Evolutionary conservation across 2,329 filamentous ascomycete genomes (phyloP), one percentile per base, ranked within the genome.

Genomic region (Ambrosiella beaveri): DNA sequence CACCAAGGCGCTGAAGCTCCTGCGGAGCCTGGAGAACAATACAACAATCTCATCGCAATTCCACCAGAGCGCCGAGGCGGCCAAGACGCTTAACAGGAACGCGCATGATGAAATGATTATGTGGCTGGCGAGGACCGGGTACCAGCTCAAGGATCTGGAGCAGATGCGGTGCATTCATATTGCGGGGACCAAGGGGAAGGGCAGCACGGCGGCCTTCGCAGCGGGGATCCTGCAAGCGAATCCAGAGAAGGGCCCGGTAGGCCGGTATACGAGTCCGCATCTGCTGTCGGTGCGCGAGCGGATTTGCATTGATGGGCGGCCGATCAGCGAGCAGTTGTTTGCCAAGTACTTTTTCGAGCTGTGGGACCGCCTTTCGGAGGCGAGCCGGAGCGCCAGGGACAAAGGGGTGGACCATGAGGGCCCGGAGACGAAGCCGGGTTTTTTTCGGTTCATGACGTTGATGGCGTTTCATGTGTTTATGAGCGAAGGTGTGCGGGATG

Each of bases 181-280:
- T 51, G 87, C 91, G 1, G 91, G 91, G 11, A 96, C 90, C 3
- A 97, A 96, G 69, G 91, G 91, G 61, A 97, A 96, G 69, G 90
- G 90, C 45, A 93, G 87, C 1, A 89, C 88, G 0, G 88, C 86
- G 63, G 85, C 90, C 8, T 91, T 90, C 68, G 79, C 88, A 17
- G 88, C 88, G 12, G 83, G 83, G 1, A 86, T 95, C 62, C 74
- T 95, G n/a, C 71, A 75, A 2, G 73, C 65, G 59, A 69, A 57
- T 55, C 64, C 57, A 67, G 54, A 54, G 63, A 62, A 59, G 71
- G 62, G 61, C 69, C 55, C 41, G 68, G 69, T 93, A 35, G 89
- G 89, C 44, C 81, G 89, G 1, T 95, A 88, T 68, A 94, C 86
- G 1, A 93, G 86, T 40, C 89, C 89, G 9, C 89, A 95, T 67